These are phyloP conservation scores for Cetradonia linearis DNA, from an alignment of 495 filamentous ascomycete genomes.

Conservation along the genomic window DNA sequence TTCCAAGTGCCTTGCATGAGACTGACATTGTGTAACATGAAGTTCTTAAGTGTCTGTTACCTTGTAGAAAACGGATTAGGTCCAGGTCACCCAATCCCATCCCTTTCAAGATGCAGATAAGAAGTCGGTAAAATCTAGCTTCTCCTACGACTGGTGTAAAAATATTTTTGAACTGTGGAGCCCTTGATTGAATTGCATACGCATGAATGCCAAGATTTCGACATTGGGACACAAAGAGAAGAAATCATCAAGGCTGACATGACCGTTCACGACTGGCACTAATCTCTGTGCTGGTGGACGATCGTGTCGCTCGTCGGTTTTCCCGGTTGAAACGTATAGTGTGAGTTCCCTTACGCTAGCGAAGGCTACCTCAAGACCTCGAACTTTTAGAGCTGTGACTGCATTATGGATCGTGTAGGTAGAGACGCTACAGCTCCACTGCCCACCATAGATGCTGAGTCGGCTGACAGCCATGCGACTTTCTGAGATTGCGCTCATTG, in stretches of 20 bases:
- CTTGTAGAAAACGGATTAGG: not conserved
- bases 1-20: not conserved
- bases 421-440: not conserved
- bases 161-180: not conserved
- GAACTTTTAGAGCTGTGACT: not conserved
- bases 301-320: not conserved
- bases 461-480: not conserved
- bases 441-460: not conserved
- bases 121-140: not conserved
- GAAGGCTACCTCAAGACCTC: not conserved
- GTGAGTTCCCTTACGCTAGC: not conserved
- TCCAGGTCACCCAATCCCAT: not conserved
- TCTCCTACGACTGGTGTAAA: not conserved
- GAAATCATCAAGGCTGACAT: not conserved
- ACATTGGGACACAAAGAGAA: not conserved
- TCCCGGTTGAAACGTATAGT: not conserved
- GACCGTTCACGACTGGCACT: not conserved
- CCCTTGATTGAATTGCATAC: not conserved
- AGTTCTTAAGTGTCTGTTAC: not conserved
- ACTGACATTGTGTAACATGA: not conserved
- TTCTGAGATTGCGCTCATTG: not conserved
- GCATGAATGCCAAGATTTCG: not conserved
- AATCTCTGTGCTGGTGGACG: not conserved
- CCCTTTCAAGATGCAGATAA: not conserved
- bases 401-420: not conserved